Evolutionary conservation across 371 early-diverging fungal species (phyloP).

Genomic region (Saksenaea oblongispora): DNA sequence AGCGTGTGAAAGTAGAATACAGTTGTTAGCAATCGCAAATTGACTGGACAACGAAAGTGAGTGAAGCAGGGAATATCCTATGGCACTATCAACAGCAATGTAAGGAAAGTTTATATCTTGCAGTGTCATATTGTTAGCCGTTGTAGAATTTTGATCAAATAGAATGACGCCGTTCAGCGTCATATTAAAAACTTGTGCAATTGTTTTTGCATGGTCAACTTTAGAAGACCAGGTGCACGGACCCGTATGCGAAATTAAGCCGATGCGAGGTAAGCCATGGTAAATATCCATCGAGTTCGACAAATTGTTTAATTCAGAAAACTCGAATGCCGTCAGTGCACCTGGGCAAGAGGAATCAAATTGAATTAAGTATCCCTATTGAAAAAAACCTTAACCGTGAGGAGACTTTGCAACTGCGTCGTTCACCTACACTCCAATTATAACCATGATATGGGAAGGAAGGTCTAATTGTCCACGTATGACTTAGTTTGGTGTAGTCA

Average conservation of each 20-base stretch:
- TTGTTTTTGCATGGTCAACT: slow-evolving; percentile 6
- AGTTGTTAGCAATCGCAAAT: not conserved
- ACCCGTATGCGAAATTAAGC: slow-evolving; percentile 10
- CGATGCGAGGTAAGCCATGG: slow-evolving; percentile 5
- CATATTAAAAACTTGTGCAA: slow-evolving; percentile 1
- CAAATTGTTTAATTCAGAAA: slow-evolving; percentile 8
- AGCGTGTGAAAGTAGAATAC: not conserved
- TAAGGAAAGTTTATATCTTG: not conserved
- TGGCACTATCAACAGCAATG: slow-evolving; percentile 8
- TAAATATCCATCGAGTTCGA: not conserved
- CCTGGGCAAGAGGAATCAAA: slow-evolving; percentile 12
- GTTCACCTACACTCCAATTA: not conserved
- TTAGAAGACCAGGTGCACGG: slow-evolving; percentile 17
- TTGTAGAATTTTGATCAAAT: slow-evolving; percentile 1
- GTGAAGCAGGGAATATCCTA: slow-evolving; percentile 1
- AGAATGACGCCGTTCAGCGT: slow-evolving; percentile 13
- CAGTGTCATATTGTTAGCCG: not conserved
- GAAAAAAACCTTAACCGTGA: not conserved
- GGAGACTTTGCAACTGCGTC: not conserved
- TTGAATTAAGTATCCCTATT: slow-evolving; percentile 15
- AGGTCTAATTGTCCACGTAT: not conserved
- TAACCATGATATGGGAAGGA: not conserved
- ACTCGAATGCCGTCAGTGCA: not conserved
- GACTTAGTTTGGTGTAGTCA: not conserved
- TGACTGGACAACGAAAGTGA: slow-evolving; percentile 2